A percentile compares a stretch with the other conserved stretches of the same genome.
Evolutionary conservation across 371 early-diverging fungal genomes (phyloP).

Genomic region (Actinomortierella wolfii): DNA sequence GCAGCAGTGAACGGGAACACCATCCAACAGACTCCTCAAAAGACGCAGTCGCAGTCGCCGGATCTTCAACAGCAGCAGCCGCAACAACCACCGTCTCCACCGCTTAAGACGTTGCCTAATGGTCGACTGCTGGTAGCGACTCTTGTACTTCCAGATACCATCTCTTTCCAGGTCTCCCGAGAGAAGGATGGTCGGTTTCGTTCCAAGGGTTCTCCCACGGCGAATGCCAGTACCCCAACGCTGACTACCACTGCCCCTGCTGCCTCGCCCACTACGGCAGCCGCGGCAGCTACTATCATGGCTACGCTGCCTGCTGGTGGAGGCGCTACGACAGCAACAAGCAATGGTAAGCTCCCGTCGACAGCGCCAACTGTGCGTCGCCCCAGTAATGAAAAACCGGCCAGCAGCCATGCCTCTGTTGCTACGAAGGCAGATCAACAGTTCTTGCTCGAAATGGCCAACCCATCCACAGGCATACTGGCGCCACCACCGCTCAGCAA

Average conservation of each 20-base stretch:
- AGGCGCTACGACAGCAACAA: no score
- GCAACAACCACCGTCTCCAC: no score
- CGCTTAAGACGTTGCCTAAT: conserved; percentile 2
- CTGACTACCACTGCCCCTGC: no score
- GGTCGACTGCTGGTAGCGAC: conserved; percentile 37
- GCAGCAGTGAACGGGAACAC: no score
- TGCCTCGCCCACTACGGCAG: no score
- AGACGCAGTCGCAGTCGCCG: no score
- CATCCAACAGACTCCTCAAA: no score
- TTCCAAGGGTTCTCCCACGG: conserved; percentile 1
- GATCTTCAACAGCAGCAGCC: no score
- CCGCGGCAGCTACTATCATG: not conserved
- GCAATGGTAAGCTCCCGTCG: not conserved
- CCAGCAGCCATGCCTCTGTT: no score
- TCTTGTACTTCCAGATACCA: conserved; percentile 35
- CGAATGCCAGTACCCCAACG: not conserved
- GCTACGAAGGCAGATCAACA: no score
- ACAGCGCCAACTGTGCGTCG: not conserved
- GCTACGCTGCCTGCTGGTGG: not conserved
- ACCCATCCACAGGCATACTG: conserved; percentile 5
- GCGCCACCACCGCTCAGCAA: no score
- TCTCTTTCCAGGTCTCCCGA: conserved; percentile 40
- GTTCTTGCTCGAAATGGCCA: conserved; percentile 6
- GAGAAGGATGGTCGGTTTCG: conserved; percentile 38
- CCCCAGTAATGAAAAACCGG: not conserved